Evolutionary conservation across 2,329 filamentous ascomycete genomes (phyloP).

Genomic region (Fusarium oligoseptatum): DNA sequence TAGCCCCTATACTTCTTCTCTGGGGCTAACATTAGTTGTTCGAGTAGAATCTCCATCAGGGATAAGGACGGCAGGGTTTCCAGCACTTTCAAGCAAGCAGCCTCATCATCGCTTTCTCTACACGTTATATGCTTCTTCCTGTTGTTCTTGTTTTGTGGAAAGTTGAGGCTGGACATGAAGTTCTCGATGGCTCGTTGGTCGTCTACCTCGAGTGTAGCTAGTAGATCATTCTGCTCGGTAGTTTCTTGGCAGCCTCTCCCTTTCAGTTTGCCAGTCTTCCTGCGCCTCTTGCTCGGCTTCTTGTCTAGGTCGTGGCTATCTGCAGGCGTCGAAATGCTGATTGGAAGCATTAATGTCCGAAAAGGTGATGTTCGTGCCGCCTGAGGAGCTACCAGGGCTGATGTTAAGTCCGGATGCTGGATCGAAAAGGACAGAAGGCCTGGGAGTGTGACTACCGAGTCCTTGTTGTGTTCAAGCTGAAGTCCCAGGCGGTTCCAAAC

Average conservation of each 20-base stretch:
- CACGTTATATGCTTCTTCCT: not conserved
- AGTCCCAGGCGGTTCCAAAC: constrained; percentile 51
- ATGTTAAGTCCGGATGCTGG: constrained; percentile 53
- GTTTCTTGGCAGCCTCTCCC: not conserved
- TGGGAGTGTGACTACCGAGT: constrained; percentile 11
- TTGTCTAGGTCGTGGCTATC: not conserved
- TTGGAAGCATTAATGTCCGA: constrained; percentile 41
- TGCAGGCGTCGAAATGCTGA: constrained; percentile 38
- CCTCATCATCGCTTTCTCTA: not conserved
- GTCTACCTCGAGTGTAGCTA: constrained; percentile 27
- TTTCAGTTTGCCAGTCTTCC: not conserved
- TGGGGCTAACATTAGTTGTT: constrained; percentile 46
- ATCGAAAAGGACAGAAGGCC: constrained; percentile 50
- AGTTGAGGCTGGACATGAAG: constrained; percentile 46
- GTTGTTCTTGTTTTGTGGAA: not conserved
- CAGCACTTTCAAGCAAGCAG: constrained; percentile 7
- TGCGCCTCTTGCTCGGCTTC: constrained; percentile 18
- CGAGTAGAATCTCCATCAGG: constrained; percentile 40
- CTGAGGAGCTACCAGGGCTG: constrained; percentile 47
- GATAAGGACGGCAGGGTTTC: constrained; percentile 12
- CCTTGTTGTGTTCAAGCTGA: constrained; percentile 40
- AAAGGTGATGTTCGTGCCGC: constrained; percentile 46
- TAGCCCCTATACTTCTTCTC: constrained; percentile 41
- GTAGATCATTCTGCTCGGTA: constrained; percentile 16
- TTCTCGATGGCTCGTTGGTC: constrained; percentile 49